Percentiles rank a stretch among this genome's conserved stretches.
Conservation (phyloP, 1,284 basidiomycete species). For the Heliocybe sulcata region DNA sequence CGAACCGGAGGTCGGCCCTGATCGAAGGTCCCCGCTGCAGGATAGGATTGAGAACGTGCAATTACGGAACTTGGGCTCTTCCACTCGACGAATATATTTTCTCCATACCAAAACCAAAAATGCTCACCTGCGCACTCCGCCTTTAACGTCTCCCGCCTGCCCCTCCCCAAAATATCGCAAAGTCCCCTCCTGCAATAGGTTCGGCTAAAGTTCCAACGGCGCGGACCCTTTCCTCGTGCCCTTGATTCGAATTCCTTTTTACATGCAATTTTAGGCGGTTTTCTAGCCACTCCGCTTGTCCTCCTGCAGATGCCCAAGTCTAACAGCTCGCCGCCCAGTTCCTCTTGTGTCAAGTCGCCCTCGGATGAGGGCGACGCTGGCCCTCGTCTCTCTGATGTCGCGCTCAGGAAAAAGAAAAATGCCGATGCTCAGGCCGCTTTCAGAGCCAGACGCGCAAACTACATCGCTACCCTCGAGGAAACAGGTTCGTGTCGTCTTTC, state of each 20-base stretch:
- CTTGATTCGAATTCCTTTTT: constrained; percentile 56
- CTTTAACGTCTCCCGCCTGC: neutral
- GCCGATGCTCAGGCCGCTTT: constrained; percentile 75
- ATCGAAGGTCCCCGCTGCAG: neutral
- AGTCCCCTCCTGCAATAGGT: neutral
- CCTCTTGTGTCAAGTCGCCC: constrained; percentile 23
- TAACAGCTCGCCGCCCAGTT: constrained; percentile 4
- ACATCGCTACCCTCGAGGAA: constrained; percentile 82
- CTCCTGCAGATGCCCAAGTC: constrained; percentile 20
- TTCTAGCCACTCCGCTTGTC: constrained; percentile 11
- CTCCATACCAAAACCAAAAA: neutral
- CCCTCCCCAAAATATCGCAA: neutral
- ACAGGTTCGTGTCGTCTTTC: constrained; percentile 46
- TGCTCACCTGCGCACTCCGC: neutral
- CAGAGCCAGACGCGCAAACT: constrained; percentile 67
- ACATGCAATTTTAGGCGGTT: constrained; percentile 8
- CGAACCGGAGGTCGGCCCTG: constrained; percentile 2
- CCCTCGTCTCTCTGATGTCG: constrained; percentile 46
- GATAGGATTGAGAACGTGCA: neutral
- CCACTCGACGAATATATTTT: neutral
- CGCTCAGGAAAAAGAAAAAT: constrained; percentile 78
- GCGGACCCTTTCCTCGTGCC: constrained; percentile 51
- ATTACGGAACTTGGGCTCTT: constrained; percentile 1
- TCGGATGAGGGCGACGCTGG: constrained; percentile 27
- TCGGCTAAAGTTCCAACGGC: constrained; percentile 7